Base-by-base conservation (phyloP, 495 filamentous ascomycete species). In the Echria macrotheca region DNA sequence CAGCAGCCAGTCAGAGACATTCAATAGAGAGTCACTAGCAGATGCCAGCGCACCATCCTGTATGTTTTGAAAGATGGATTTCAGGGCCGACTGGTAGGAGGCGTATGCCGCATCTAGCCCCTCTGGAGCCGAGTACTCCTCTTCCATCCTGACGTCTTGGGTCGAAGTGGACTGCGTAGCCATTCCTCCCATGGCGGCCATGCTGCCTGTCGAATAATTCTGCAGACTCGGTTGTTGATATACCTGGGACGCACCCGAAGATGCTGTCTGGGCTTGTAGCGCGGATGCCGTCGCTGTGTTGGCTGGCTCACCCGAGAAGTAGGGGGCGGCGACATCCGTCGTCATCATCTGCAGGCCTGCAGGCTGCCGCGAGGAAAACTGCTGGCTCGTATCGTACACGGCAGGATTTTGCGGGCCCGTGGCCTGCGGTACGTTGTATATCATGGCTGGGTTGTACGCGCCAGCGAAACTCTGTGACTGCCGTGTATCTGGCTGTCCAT, bases 1-100 rank as follows among this genome's bases (percentile, higher is more conserved):
- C 52, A 96, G 68, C 36, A 98, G 70, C 87, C 89, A 96, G 49
- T 86, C 80, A 18, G 90, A 94, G 54, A 96, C 79, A 48, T 82
- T 74, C 39, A 94, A 66, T 22, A 98, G 72, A 12, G 82, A 84
- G 52, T 74, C 72, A 53, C 83, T 84, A 25, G 89, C 87, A 46
- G 87, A 78, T 29, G 77, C 73, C 58, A 98, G 75, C 50, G 77
- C 68, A n/a, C 87, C 86, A 52, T 79, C 78, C 47, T 79, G 82
- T 44, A 84, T 84, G 52, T 86, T 77, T 54, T 85, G 81, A 58
- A 94, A 93, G 15, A 86, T 85, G 36, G 75, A 77, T 61, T 81
- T 81, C 40, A 97, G 65, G 4, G 79, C 79, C 37, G 71, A 74
- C 56, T 91, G 86, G 60, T 94, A 96, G 44, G 79, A 72, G 21